Percentiles rank a stretch among this genome's conserved stretches.
phyloP scores from a whole-genome alignment of 768 basidiomycete genomes.

The Lyophyllum semitale region DNA sequence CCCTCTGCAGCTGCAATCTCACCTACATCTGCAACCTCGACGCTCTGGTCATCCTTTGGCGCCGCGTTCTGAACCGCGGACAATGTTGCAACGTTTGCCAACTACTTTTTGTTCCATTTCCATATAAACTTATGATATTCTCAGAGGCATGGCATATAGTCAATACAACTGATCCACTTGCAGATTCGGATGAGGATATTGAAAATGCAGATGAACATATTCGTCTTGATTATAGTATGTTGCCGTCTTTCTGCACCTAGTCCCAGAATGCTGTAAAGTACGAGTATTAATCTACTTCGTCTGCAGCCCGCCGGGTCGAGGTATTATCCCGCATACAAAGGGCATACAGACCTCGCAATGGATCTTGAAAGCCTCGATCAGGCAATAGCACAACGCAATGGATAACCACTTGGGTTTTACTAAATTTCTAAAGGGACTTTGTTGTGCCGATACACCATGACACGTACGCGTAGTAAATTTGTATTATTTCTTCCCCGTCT shows the following conservation, averaged over 20 bases:
- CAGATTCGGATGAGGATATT: slow-evolving; percentile 73
- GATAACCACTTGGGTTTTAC: background rate
- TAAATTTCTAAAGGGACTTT: background rate
- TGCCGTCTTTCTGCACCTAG: background rate
- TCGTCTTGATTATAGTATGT: slow-evolving; percentile 66
- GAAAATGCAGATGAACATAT: slow-evolving; percentile 56
- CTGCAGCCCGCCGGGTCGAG: slow-evolving; percentile 48
- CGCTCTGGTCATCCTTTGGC: background rate
- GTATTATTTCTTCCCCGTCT: background rate
- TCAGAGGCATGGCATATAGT: slow-evolving; percentile 77
- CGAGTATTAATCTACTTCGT: slow-evolving; percentile 5
- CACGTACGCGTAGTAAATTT: background rate
- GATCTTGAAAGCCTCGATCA: background rate
- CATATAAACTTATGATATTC: slow-evolving; percentile 9
- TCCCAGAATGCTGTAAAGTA: background rate
- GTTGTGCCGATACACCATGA: background rate
- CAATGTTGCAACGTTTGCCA: slow-evolving; percentile 47
- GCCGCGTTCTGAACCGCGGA: slow-evolving; percentile 31
- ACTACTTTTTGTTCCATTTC: slow-evolving; percentile 7
- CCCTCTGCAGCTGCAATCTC: slow-evolving; percentile 13
- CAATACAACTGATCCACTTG: slow-evolving; percentile 62
- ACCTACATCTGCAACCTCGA: slow-evolving; percentile 11
- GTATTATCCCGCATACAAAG: slow-evolving; percentile 12
- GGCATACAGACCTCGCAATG: slow-evolving; percentile 3
- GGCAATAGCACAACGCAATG: background rate